phyloP scores from a whole-genome alignment of 2,329 filamentous ascomycete species.

The Talaromyces sp. region DNA sequence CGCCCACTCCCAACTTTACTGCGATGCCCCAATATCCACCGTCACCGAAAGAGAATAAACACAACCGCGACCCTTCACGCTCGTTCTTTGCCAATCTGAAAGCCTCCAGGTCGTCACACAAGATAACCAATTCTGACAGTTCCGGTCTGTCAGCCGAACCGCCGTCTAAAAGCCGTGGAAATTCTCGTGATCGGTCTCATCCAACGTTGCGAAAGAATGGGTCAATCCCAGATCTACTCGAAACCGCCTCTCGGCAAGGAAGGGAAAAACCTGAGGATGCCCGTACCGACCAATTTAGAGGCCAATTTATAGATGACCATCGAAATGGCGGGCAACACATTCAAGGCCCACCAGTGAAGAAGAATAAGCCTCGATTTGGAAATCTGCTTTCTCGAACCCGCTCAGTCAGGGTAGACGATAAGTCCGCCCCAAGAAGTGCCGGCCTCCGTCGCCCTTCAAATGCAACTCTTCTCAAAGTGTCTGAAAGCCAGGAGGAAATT shows the following conservation, averaged over 20 bases:
- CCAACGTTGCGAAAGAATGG: slow-evolving; percentile 37
- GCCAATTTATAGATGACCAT: slow-evolving; percentile 27
- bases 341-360: slow-evolving; percentile 29
- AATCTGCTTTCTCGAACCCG: slow-evolving; percentile 44
- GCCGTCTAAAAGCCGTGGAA: slow-evolving; percentile 39
- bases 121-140: slow-evolving; percentile 40
- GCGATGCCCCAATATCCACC: slow-evolving; percentile 46
- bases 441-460: slow-evolving; percentile 38
- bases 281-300: slow-evolving; percentile 23
- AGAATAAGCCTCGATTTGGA: slow-evolving; percentile 44
- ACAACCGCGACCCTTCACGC: slow-evolving; percentile 43
- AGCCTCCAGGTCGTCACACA: slow-evolving; percentile 45
- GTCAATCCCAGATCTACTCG: slow-evolving; percentile 42
- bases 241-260: slow-evolving; percentile 28
- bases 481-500: slow-evolving; percentile 21
- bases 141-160: slow-evolving; percentile 36
- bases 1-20: slow-evolving; percentile 42
- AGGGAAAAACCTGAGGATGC: slow-evolving; percentile 24
- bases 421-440: slow-evolving; percentile 29
- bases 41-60: slow-evolving; percentile 42
- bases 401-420: slow-evolving; percentile 44
- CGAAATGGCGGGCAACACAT: background rate
- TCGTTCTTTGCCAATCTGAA: slow-evolving; percentile 48
- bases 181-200: slow-evolving; percentile 42
- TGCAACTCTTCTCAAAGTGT: slow-evolving; percentile 31